Percentiles rank a stretch among this genome's conserved stretches.
Evolutionary conservation across 306 rosid genomes (phyloP).

Genomic region (Vigna unguiculata): DNA sequence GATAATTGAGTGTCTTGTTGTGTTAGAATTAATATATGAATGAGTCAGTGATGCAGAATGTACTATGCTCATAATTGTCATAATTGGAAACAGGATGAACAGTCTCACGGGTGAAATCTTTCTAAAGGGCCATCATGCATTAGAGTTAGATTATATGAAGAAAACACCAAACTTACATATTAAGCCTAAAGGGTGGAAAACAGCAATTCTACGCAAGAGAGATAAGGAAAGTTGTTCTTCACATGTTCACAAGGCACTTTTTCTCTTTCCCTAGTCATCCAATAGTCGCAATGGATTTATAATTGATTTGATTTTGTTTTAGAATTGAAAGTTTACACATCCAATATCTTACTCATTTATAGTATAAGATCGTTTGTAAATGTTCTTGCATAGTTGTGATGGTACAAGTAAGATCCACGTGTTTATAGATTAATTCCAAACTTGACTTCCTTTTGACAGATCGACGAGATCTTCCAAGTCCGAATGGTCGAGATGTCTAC

Average conservation of each 20-base stretch:
- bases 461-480: no score
- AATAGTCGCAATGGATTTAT: background rate
- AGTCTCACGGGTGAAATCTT: background rate
- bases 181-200: constrained; percentile 16
- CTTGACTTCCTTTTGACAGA: no score
- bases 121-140: background rate
- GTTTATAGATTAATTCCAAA: no score
- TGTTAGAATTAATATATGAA: background rate
- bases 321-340: no score
- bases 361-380: no score
- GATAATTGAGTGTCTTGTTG: background rate
- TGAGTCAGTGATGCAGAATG: background rate
- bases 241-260: background rate
- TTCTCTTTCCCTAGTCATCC: background rate
- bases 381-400: no score
- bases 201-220: constrained; percentile 22
- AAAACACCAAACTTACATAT: constrained; percentile 13
- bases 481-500: no score
- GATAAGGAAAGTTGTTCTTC: background rate
- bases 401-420: no score
- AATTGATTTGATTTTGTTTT: no score
- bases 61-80: background rate
- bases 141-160: constrained; percentile 15
- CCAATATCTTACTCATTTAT: no score
- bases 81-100: background rate